phyloP scores from a whole-genome alignment of 73 alveolate species.

The Paramecium sonneborni region DNA sequence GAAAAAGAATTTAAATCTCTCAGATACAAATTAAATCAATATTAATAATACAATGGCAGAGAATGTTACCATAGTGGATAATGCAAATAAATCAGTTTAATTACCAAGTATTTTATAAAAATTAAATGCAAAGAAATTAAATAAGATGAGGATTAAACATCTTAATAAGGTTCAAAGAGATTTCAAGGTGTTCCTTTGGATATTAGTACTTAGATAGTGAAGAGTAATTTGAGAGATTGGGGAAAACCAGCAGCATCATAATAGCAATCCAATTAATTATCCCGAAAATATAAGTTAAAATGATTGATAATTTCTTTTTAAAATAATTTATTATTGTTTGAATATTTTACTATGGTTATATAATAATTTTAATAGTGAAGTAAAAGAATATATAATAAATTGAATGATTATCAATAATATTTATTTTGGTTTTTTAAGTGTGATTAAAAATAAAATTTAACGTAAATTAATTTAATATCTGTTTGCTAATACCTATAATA shows the following conservation, averaged over 20 bases:
- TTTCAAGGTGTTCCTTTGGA: slow-evolving; percentile 62
- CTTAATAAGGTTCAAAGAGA: slow-evolving; percentile 52
- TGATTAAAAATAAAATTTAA: slow-evolving; percentile 13
- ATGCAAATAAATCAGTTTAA: slow-evolving; percentile 19
- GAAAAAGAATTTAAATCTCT: slow-evolving; percentile 32
- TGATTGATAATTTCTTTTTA: neutral
- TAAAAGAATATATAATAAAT: no score
- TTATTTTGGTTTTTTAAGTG: neutral
- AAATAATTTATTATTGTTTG: neutral
- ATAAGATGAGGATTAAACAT: slow-evolving; percentile 40
- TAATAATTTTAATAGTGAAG: no score
- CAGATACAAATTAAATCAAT: neutral
- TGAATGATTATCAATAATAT: neutral
- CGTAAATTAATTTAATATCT: slow-evolving; percentile 36
- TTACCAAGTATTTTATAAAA: neutral
- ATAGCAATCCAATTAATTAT: neutral
- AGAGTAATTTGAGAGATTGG: slow-evolving; percentile 66
- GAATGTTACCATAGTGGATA: neutral
- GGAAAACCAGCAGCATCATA: slow-evolving; percentile 59
- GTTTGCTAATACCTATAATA: neutral
- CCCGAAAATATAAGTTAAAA: slow-evolving; percentile 24
- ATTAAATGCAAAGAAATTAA: neutral
- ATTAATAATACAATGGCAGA: slow-evolving; percentile 7
- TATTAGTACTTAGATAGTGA: slow-evolving; percentile 56
- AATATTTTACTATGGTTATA: no score